Base-by-base conservation (phyloP, 2,329 filamentous ascomycete genomes). In the Claviceps citrina region DNA sequence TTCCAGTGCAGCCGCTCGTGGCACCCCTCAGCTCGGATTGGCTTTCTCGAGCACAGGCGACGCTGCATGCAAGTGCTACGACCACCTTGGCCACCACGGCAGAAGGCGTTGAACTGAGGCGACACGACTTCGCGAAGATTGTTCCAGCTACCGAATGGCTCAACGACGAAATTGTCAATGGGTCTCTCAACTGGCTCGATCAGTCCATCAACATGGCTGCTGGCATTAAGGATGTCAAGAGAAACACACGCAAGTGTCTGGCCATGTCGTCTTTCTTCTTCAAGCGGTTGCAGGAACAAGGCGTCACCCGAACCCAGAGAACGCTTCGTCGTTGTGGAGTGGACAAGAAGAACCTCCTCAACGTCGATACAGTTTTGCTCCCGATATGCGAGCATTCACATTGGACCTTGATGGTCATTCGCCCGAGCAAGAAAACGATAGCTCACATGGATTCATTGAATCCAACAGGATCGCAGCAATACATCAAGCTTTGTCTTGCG, bases 91-190 rank as follows among this genome's bases (percentile, higher is more conserved):
- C 63, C 42, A 64, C 54, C 39, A 67, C 69, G 8, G 57, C 60
- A 6, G 69, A 71, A 44, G 67, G 69, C 1, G 63, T 63, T 3
- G 62, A 69, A 10, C 58, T 83, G 13, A 50, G 51, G 24, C 53
- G 51, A 6, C 70, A 73, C 39, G 79, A 84, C 51, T 78, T 85
- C 49, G 63, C 60, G n/a, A 78, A 69, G 35, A 59, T 86, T 7
- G 64, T 79, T 13, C 63, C 64, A 15, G 55, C 62, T 7, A 65
- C 59, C 0, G 65, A 65, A 22, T 89, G 82, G 82, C 67, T 89
- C 6, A 86, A 87, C 46, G 83, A 87, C 54, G 78, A 83, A 48
- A 73, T 81, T 38, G 73, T 89, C 49, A 83, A 84, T 49, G 72
- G 73, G 12, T 73, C 73, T 36, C 65, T 85, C 20, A 59, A 68